These are phyloP conservation scores for Albugo laibachii DNA, from an alignment of 352 stramenopile genomes.

Conservation along the genomic window DNA sequence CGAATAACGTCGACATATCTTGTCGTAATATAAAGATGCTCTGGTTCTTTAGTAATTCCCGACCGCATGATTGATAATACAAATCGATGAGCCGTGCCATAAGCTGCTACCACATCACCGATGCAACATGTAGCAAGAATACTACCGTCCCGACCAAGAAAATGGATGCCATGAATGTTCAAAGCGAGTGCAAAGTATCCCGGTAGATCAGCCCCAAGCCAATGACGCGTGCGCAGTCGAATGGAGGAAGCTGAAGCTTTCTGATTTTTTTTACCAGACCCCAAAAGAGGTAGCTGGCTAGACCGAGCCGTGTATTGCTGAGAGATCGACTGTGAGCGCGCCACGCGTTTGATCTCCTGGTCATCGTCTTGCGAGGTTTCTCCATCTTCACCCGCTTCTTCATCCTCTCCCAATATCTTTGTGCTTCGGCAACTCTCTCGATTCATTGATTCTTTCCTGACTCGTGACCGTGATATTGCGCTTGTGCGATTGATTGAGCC, in stretches of 20 bases:
- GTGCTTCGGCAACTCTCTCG: too few species aligned
- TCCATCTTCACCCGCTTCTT: background rate
- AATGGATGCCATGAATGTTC: constrained; percentile 81
- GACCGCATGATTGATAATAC: too few species aligned
- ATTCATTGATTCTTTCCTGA: too few species aligned
- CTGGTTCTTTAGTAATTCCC: too few species aligned
- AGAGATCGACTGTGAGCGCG: constrained; percentile 10
- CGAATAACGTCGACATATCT: too few species aligned
- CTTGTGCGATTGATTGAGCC: constrained; percentile 4
- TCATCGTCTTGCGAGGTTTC: constrained; percentile 1
- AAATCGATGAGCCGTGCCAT: too few species aligned
- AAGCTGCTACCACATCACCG: too few species aligned
- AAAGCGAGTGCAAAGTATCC: constrained; percentile 77
- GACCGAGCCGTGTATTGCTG: constrained; percentile 4
- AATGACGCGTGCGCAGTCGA: background rate
- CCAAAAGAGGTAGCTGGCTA: constrained; percentile 4
- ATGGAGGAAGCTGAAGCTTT: too few species aligned
- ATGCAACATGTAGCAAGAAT: too few species aligned
- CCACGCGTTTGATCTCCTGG: constrained; percentile 1
- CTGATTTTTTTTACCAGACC: background rate
- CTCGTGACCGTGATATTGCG: too few species aligned
- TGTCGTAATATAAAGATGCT: too few species aligned
- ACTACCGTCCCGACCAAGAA: constrained; percentile 43
- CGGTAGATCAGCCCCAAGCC: constrained; percentile 34
- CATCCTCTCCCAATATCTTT: too few species aligned